A percentile compares a stretch with the other conserved stretches of the same genome.
Evolutionary conservation across 176 grass and related monocot genomes (phyloP).

Genomic region (Zea mays): Zm-B73-REFERENCE-NAM-5.0 NC_050099.1:140235501-140236000

Average conservation of each 20-base stretch:
- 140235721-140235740: constrained; percentile 61
- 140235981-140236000: not conserved
- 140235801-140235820: constrained; percentile 96
- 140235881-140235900: not conserved
- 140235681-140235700: constrained; percentile 10
- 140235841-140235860: not conserved
- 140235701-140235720: not conserved
- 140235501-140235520: constrained; percentile 14
- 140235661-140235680: not conserved
- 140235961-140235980: constrained; percentile 4
- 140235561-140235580: constrained; percentile 77
- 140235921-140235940: not conserved
- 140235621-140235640: constrained; percentile 52
- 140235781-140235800: constrained; percentile 96
- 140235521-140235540: constrained; percentile 7
- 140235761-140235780: constrained; percentile 98
- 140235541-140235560: constrained; percentile 64
- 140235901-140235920: constrained; percentile 11
- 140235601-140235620: constrained; percentile 88
- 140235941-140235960: not conserved
- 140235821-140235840: constrained; percentile 27
- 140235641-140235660: not conserved
- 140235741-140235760: constrained; percentile 59
- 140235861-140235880: not conserved
- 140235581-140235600: constrained; percentile 99